A percentile compares a stretch with the other conserved stretches of the same genome.
Conservation (phyloP, 2,329 filamentous ascomycete species). For the Alternaria brassicae region DNA sequence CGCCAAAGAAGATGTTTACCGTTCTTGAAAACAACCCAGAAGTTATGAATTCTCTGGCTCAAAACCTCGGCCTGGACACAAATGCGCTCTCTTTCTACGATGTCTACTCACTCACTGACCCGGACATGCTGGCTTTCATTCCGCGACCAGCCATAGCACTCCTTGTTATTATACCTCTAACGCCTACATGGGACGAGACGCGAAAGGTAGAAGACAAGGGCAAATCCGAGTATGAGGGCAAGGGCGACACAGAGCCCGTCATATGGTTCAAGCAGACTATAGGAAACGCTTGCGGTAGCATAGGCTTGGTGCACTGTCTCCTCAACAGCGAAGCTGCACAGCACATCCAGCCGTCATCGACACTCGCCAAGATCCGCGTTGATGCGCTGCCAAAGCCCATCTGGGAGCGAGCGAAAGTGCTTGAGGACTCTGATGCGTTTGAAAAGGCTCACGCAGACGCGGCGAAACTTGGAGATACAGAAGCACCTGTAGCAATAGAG, state of each 20-base stretch:
- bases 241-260: slow-evolving; percentile 59
- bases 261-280: slow-evolving; percentile 68
- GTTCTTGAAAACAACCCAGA: slow-evolving; percentile 62
- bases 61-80: slow-evolving; percentile 57
- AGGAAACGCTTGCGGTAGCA: slow-evolving; percentile 65
- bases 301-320: slow-evolving; percentile 63
- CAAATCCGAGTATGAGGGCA: slow-evolving; percentile 55
- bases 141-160: slow-evolving; percentile 63
- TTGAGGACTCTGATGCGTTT: slow-evolving; percentile 58
- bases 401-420: slow-evolving; percentile 57
- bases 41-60: slow-evolving; percentile 60
- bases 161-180: slow-evolving; percentile 60
- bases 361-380: slow-evolving; percentile 55
- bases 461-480: slow-evolving; percentile 53
- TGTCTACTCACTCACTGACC: slow-evolving; percentile 61
- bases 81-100: slow-evolving; percentile 60
- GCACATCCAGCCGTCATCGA: slow-evolving; percentile 54
- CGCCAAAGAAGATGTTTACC: slow-evolving; percentile 38
- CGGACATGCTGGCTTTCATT: slow-evolving; percentile 57
- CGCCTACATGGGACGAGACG: slow-evolving; percentile 46
- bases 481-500: slow-evolving; percentile 38
- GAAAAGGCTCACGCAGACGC: slow-evolving; percentile 54
- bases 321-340: slow-evolving; percentile 57
- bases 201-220: slow-evolving; percentile 54
- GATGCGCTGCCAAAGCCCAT: slow-evolving; percentile 55